A percentile compares a stretch with the other conserved stretches of the same genome.
phyloP scores from a whole-genome alignment of 148 eudicot species.

The Spergularia marina region DNA sequence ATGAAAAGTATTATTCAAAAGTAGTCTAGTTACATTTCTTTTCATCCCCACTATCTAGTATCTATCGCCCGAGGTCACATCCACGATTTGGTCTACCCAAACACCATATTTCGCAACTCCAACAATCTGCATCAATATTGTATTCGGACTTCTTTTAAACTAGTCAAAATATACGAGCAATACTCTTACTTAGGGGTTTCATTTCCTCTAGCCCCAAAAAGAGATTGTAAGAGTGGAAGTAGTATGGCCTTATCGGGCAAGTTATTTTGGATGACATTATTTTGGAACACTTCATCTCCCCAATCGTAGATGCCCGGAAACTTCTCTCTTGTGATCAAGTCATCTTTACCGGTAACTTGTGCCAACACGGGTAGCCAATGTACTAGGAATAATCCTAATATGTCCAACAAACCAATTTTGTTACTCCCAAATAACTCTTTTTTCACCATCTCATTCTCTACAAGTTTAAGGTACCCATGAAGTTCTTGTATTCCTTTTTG shows the following conservation, averaged over 20 bases:
- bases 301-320: constrained; percentile 12
- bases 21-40: too few species aligned
- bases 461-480: neutral
- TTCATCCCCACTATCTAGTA: too few species aligned
- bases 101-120: too few species aligned
- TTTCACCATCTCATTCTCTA: constrained; percentile 25
- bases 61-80: too few species aligned
- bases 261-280: neutral
- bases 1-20: too few species aligned
- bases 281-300: neutral
- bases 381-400: constrained; percentile 6
- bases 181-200: too few species aligned
- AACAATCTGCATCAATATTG: too few species aligned
- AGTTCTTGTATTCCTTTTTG: constrained; percentile 21
- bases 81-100: too few species aligned
- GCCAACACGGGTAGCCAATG: constrained; percentile 8
- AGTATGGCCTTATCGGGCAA: constrained; percentile 1
- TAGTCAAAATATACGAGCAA: too few species aligned
- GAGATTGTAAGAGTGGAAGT: neutral
- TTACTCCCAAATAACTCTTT: constrained; percentile 23
- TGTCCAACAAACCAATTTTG: constrained; percentile 23
- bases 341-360: constrained; percentile 1
- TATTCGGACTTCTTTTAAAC: too few species aligned
- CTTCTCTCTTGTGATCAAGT: neutral
- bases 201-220: neutral